Evolutionary conservation across 2,329 filamentous ascomycete genomes (phyloP).

Genomic region (Tolypocladium sp.): DNA sequence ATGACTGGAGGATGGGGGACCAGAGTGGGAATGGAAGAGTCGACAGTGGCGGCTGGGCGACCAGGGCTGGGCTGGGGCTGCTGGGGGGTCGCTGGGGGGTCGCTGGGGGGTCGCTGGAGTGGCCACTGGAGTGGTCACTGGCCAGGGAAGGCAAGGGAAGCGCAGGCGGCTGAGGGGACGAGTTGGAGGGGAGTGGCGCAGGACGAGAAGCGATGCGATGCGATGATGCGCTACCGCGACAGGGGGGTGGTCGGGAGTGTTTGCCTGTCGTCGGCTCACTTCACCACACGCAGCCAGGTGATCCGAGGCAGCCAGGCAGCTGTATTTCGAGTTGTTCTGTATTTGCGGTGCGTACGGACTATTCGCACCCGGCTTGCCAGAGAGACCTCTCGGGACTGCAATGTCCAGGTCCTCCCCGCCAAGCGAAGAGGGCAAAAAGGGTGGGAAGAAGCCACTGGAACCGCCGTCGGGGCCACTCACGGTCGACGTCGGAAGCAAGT

Average conservation of each 20-base stretch:
- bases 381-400: neutral
- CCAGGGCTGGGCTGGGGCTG: neutral
- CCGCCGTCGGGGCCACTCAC: neutral
- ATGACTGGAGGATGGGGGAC: neutral
- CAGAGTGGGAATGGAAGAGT: neutral
- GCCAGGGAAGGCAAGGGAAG: neutral
- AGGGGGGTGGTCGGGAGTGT: neutral
- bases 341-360: neutral
- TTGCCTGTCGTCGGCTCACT: neutral
- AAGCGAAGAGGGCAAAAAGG: neutral
- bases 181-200: slow-evolving; percentile 1
- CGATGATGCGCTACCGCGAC: slow-evolving; percentile 1
- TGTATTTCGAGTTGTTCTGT: neutral
- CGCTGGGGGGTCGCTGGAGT: no score
- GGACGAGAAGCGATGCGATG: neutral
- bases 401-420: neutral
- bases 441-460: neutral
- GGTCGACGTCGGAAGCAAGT: neutral
- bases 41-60: neutral
- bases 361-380: neutral
- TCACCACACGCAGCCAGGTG: neutral
- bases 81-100: neutral
- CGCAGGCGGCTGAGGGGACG: neutral
- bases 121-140: neutral
- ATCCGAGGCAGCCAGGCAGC: neutral